Base-by-base conservation (phyloP, 352 stramenopile species). In the Aphanomyces cochlioides region DNA sequence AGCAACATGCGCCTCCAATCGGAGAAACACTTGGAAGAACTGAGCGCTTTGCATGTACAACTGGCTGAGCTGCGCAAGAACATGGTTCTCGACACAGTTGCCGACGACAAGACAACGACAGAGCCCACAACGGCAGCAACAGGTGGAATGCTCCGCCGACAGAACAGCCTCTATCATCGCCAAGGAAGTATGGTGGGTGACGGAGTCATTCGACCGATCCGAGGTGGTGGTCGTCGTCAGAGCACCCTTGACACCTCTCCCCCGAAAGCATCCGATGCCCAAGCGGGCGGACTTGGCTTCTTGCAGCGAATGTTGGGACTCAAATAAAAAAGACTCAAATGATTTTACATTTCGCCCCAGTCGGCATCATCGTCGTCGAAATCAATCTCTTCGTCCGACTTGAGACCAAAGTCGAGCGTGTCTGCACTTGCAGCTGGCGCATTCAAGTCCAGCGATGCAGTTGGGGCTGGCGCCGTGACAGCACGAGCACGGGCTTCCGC, bases 1-100 rank as follows among this genome's bases (percentile, higher is more conserved):
- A 83, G 80, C 47, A 96, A 96, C 74, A 94, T 96, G 86, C 87
- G 88, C 40, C 78, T 85, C 10, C 87, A 96, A 72, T 87, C 88
- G 0, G 89, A 96, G 72, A 92, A 94, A 61, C 88, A 96, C 66
- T 83, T 94, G 15, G 82, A 94, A 47, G 89, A 96, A 72, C 78
- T 96, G 34, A 94, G 84, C 36, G 83, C 90, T 64, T 73, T 96
- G 45, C 85, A 88, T 15, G 87, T 93, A 71, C 83, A 94, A 73
- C 92, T 94, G 61, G 79, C 87, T 5, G 85, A 94, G 72, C 92
- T 93, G 66, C 84, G 87, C 57, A 81, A 82, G 34, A 63, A 63
- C 28, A 63, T 63, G 56, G 38, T 15, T 7, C 56, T 41, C 34
- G 56, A 63, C 56, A 19, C 28, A 4, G 17, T 59, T 12, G 17